Conservation (phyloP, 768 basidiomycete species). For the Tricholoma matsutake region DNA sequence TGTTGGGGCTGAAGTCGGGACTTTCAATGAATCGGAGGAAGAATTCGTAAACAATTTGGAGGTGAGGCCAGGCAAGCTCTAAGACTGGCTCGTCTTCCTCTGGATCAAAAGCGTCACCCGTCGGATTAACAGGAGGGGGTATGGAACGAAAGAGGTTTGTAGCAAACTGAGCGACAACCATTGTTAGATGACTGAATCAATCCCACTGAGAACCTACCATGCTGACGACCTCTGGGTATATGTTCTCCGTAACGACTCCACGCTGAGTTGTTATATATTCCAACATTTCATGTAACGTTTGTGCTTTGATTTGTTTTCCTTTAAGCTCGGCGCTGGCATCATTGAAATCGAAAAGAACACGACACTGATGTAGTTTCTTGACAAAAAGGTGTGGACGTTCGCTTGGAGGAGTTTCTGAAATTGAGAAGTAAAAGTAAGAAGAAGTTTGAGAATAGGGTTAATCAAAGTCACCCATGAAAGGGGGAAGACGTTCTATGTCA, state of each 20-base stretch:
- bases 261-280: slow-evolving; percentile 98
- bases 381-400: slow-evolving; percentile 92
- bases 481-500: slow-evolving; percentile 91
- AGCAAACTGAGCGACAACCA: slow-evolving; percentile 64
- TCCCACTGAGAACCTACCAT: slow-evolving; percentile 65
- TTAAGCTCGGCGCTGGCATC: slow-evolving; percentile 93
- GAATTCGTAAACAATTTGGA: slow-evolving; percentile 99
- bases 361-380: slow-evolving; percentile 93
- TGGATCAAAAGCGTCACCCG: slow-evolving; percentile 97
- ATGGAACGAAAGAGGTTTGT: slow-evolving; percentile 99
- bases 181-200: slow-evolving; percentile 1
- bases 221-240: slow-evolving; percentile 98
- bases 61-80: slow-evolving; percentile 98
- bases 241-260: slow-evolving; percentile 90
- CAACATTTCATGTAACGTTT: slow-evolving; percentile 96
- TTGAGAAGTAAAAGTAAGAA: slow-evolving; percentile 11
- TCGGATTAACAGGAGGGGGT: slow-evolving; percentile 98
- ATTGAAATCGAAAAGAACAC: slow-evolving; percentile 98
- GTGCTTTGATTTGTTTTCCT: slow-evolving; percentile 98
- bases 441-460: neutral
- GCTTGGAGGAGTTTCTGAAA: slow-evolving; percentile 77
- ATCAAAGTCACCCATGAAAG: slow-evolving; percentile 66
- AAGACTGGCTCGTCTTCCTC: slow-evolving; percentile 99
- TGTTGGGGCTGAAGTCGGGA: slow-evolving; percentile 96
- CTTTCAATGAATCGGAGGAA: slow-evolving; percentile 98